Evolutionary conservation across 176 grass and related monocot genomes (phyloP).

Genomic region (Microstegium vimineum): DNA sequence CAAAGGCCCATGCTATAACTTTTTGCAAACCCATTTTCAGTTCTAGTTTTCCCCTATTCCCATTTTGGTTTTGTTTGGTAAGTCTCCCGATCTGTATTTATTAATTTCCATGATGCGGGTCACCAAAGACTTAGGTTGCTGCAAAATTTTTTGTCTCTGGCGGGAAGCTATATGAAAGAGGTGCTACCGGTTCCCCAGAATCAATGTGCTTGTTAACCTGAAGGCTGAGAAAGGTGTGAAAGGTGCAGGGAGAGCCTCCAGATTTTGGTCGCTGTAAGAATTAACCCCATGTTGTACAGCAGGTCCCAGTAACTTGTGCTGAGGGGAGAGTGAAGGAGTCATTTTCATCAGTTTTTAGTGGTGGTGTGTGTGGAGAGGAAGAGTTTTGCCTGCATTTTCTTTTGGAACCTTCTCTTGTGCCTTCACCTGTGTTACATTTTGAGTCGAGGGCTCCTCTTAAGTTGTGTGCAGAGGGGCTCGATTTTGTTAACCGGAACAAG

Average conservation of each 20-base stretch:
- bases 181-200: constrained; percentile 33
- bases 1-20: constrained; percentile 28
- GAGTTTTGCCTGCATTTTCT: constrained; percentile 50
- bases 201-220: constrained; percentile 42
- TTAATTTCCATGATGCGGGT: constrained; percentile 26
- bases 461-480: constrained; percentile 46
- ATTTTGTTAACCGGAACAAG: constrained; percentile 46
- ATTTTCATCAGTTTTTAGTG: constrained; percentile 34
- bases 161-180: constrained; percentile 29
- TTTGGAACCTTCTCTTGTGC: constrained; percentile 45
- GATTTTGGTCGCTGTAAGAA: constrained; percentile 76
- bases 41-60: constrained; percentile 1
- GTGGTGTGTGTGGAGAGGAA: constrained; percentile 35
- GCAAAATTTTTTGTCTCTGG: constrained; percentile 35
- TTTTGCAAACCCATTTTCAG: constrained; percentile 12
- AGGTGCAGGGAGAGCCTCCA: constrained; percentile 63
- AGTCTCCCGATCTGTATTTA: constrained; percentile 33
- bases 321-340: constrained; percentile 28
- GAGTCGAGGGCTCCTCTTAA: constrained; percentile 35
- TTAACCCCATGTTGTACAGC: constrained; percentile 78
- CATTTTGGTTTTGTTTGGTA: constrained; percentile 29
- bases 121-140: constrained; percentile 12
- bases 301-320: constrained; percentile 49
- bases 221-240: constrained; percentile 51
- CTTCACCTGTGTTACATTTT: constrained; percentile 33